Evolutionary conservation across 169 alveolate genomes (phyloP), one percentile per base, ranked within the genome.

Genomic region (Plasmodium vinckei): DNA sequence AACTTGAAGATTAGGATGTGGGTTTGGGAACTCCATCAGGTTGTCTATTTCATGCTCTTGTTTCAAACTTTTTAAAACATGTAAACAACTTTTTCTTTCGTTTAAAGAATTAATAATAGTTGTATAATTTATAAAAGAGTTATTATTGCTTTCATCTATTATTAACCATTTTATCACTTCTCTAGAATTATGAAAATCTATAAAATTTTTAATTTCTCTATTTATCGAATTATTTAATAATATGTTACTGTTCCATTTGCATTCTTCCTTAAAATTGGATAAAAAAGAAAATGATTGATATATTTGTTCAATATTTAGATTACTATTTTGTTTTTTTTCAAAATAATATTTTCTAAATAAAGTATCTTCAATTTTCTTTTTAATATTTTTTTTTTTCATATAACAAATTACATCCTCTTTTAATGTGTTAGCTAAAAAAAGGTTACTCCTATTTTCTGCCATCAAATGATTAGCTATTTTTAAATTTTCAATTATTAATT

Each of bases 361-460:
- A 59, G 54, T 10, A 6, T 10, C 39, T 9, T 65, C 65, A n/a
- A 49, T 25, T 44, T 17, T 21, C 44, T 67, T 46, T 42, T 71
- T 82, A 2, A 65, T 33, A 10, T 82, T 54, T 70, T 82, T 82
- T 60, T 49, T 82, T 67, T 67, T 61, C n/a, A 82, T 67, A 51
- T 53, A 67, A 46, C 68, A 12, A 2, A 39, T 67, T 68, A 82
- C 53, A 42, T 82, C 90, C 54, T 82, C 90, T 59, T 23, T 67
- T 12, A 82, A 47, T 15, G 67, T 56, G 21, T 54, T 46, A 23
- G 64, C 19, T 19, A 82, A 54, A 27, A 33, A 23, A 15, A 67
- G 54, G 21, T 82, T 72, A 1, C 56, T 84, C 67, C 56, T 82
- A 13, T 67, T 46, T 82, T 82, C 72, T 27, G 33, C 65, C 61